Conservation (phyloP, 139 green algal genomes). For the Auxenochlorella pyrenoidosa region DNA sequence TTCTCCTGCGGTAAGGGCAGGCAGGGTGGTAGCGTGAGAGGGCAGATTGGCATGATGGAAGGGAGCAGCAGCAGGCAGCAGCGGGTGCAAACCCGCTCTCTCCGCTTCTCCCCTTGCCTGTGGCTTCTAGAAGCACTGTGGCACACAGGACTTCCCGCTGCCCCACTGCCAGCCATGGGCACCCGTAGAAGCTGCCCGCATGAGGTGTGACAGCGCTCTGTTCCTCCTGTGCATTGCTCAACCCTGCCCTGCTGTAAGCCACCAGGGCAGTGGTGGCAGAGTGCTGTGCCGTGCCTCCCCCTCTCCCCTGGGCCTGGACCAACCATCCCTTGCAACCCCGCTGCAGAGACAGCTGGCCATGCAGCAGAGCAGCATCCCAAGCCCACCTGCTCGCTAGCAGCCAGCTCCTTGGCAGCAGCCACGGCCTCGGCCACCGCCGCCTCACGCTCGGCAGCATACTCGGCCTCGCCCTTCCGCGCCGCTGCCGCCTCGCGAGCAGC, state of each 20-base stretch:
- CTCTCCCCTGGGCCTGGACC: no score
- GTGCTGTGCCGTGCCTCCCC: background rate
- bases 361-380: no score
- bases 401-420: constrained; percentile 28
- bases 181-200: no score
- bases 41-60: background rate
- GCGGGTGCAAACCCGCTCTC: background rate
- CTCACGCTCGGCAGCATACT: constrained; percentile 37
- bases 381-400: background rate
- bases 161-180: no score
- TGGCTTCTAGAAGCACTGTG: background rate
- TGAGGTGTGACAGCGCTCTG: no score
- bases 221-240: no score
- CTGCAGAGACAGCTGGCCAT: background rate
- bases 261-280: background rate
- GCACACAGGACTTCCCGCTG: no score
- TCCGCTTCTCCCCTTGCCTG: background rate
- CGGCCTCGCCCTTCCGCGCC: constrained; percentile 26
- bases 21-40: background rate
- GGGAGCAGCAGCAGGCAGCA: background rate
- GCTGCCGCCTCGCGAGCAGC: background rate
- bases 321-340: background rate
- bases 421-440: constrained; percentile 29
- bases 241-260: background rate
- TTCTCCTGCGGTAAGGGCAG: background rate